Base-by-base conservation (phyloP, 2,329 filamentous ascomycete genomes). In the Ascochyta rabiei region DNA sequence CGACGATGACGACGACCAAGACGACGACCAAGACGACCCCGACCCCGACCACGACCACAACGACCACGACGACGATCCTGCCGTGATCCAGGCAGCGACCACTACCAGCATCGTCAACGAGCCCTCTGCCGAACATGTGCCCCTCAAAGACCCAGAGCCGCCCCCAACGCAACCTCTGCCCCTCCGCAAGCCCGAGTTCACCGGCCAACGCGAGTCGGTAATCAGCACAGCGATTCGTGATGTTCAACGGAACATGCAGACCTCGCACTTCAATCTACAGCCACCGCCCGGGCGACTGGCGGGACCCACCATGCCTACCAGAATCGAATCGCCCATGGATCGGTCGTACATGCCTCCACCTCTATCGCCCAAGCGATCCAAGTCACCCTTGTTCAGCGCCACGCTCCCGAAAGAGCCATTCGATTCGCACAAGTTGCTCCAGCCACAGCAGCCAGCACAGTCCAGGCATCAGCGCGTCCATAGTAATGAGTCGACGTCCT, bases 401-500 rank as follows among this genome's bases (percentile, higher is more conserved):
- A 61, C 58, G 15, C 46, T 48, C 16, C 65, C 66, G 13, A 33
- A 55, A 9, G 64, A 71, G 43, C 50, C 63, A 8, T 64, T 50
- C 16, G 61, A 62, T 13, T 62, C 60, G 16, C 62, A 56, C 19
- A 59, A 45, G 3, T 38, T 64, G 30, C 57, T 69, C 12, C 63
- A 62, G 38, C 66, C 68, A 30, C 64, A 70, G 48, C 60, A 59
- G 12, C 34, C 65, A 15, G 41, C 56, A 18, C 52, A 62, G 26
- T 18, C 60, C 34, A 62, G 60, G 24, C 72, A 75, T 47, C 60
- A 68, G 33, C 75, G 85, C 56, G 86, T 85, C 21, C 82, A 84
- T 10, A 93, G 90, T 68, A 87, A 89, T 57, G 90, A 92, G 70
- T 91, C 90, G 4, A 91, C 89, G 47, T 96, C 92, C 0, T 96